Evolutionary conservation across 208 protist genomes (phyloP).

Genomic region (Herpetomonas muscarum): DNA sequence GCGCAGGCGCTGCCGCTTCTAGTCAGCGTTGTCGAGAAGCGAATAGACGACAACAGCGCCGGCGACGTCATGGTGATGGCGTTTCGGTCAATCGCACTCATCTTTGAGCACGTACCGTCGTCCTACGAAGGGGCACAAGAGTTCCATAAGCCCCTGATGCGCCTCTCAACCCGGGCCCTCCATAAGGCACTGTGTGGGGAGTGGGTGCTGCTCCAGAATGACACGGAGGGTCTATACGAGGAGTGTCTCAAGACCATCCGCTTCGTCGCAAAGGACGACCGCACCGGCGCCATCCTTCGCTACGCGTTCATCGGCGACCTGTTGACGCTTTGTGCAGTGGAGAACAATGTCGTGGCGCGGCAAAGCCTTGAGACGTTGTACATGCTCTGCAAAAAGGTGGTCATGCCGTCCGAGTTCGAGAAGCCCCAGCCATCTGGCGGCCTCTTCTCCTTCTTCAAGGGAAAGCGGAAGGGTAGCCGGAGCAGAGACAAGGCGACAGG

Average conservation of each 20-base stretch:
- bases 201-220: slow-evolving; percentile 46
- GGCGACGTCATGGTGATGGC: slow-evolving; percentile 67
- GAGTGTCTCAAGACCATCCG: slow-evolving; percentile 77
- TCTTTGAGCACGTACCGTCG: slow-evolving; percentile 78
- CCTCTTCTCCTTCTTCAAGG: slow-evolving; percentile 43
- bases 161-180: slow-evolving; percentile 39
- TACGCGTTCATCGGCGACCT: slow-evolving; percentile 62
- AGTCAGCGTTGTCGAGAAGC: slow-evolving; percentile 39
- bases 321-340: slow-evolving; percentile 54
- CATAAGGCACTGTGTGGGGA: slow-evolving; percentile 47
- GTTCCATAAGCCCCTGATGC: slow-evolving; percentile 48
- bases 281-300: slow-evolving; percentile 47
- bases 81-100: slow-evolving; percentile 70
- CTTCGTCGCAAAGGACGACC: slow-evolving; percentile 76
- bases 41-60: slow-evolving; percentile 14
- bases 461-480: slow-evolving; percentile 22
- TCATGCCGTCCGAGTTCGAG: slow-evolving; percentile 63
- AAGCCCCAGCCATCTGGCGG: slow-evolving; percentile 23
- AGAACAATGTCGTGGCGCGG: slow-evolving; percentile 53
- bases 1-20: slow-evolving; percentile 40
- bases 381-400: slow-evolving; percentile 69
- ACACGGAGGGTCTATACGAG: slow-evolving; percentile 57
- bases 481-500: slow-evolving; percentile 1
- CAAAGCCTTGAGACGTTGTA: slow-evolving; percentile 70
- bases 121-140: slow-evolving; percentile 46